Base-by-base conservation (phyloP, 2,329 filamentous ascomycete species). In the Venturia asperata region DNA sequence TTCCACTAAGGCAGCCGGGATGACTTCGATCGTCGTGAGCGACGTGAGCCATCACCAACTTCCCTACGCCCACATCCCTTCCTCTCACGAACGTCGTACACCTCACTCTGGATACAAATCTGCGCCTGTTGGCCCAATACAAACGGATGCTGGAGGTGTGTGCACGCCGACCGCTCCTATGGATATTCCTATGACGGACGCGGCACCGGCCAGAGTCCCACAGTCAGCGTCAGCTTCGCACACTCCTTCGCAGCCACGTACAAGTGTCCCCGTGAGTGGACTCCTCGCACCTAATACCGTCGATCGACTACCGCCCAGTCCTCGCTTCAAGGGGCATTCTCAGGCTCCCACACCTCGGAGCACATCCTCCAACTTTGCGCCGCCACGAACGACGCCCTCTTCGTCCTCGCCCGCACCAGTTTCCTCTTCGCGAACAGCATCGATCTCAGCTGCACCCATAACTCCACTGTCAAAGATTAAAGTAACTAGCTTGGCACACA, bases 401-500 rank as follows among this genome's bases (percentile, higher is more conserved):
- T 62, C 62, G 72, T 74, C 58, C 10, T 77, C 76, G 4, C 79
- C 80, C 19, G 75, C 78, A 43, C 80, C 79, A 5, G 77, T 79
- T 43, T 75, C 77, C 64, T n/a, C 65, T 55, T 69, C 70, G 17
- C 52, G 52, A 37, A 37, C 52, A 58, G 52, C 52, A 37, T 37
- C 52, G 27, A 34, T 37, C 10, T 68, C 70, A 42, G 71, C 73
- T 62, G 70, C 74, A 17, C 67, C 73, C 21, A 69, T 72, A 43
- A 65, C 72, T 70, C 81, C 84, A 39, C 83, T 84, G 45, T 81
- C 78, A 68, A 81, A 83, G 66, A 90, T 97, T 72, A 89, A 90
- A 73, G 87, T 99, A 55, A 89, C 90, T 71, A 92, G 96, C 75
- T 81, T 99, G 62, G 89, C 88, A 52, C 94, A 99, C 73, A 93